phyloP scores from a whole-genome alignment of 2,329 filamentous ascomycete species.

The Aspergillus uvarum region DNA sequence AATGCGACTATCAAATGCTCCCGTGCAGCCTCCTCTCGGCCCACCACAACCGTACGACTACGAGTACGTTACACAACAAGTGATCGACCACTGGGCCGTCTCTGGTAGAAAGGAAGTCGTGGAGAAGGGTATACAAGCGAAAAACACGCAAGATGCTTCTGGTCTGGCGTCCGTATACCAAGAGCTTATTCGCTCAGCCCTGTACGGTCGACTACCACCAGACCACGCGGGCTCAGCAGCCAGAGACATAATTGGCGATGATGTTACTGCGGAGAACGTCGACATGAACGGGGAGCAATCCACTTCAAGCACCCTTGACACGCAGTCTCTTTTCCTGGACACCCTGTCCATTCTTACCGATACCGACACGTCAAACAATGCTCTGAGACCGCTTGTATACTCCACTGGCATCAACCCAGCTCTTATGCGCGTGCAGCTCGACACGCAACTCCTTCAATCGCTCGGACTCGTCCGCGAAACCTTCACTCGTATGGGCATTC shows the following conservation, averaged over 20 bases:
- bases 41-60: constrained; percentile 62
- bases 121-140: constrained; percentile 62
- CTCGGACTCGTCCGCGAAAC: constrained; percentile 81
- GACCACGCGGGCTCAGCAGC: constrained; percentile 69
- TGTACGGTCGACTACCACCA: constrained; percentile 67
- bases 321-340: constrained; percentile 75
- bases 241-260: constrained; percentile 68
- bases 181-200: constrained; percentile 75
- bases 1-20: constrained; percentile 12
- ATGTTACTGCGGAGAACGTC: constrained; percentile 50
- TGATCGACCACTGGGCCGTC: constrained; percentile 66
- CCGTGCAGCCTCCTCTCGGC: constrained; percentile 19
- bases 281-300: constrained; percentile 48
- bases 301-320: constrained; percentile 51
- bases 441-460: constrained; percentile 70
- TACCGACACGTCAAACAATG: constrained; percentile 58
- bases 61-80: constrained; percentile 70
- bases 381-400: constrained; percentile 67
- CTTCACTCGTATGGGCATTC: constrained; percentile 78
- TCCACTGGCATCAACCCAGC: constrained; percentile 70
- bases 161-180: constrained; percentile 74
- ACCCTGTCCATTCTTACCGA: constrained; percentile 77
- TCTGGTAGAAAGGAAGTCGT: constrained; percentile 67
- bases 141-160: constrained; percentile 65
- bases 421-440: constrained; percentile 79